Base-by-base conservation (phyloP, 2,329 filamentous ascomycete genomes). In the Pyricularia sp. region DNA sequence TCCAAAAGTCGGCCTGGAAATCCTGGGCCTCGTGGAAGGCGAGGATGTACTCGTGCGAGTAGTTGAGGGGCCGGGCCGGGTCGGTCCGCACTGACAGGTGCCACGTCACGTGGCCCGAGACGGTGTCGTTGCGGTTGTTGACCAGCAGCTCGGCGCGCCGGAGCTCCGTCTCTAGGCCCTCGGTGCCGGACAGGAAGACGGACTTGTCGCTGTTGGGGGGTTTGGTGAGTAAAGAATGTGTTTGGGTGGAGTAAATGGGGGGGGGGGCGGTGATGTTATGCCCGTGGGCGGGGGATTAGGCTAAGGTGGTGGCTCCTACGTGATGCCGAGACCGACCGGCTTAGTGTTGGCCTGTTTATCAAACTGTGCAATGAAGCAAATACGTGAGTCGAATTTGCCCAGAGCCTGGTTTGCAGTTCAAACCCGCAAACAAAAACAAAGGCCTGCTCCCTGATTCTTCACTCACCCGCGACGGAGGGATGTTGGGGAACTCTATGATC, bases 1-100 rank as follows among this genome's bases (percentile, higher is more conserved):
- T 65, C 63, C 63, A 65, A n/a, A 65, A 65, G 63, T 65, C 63
- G 63, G 63, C 63, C 63, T 65, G 63, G 26, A 10, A 65, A 28
- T 65, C 63, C 63, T 65, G 63, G 14, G 63, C 63, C 63, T 65
- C 63, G 28, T 65, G 63, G 28, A 65, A 65, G 63, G 63, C 63
- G 1, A 65, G 28, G 28, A 65, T 10, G 63, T 65, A 65, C 63
- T 65, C 63, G 63, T 65, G 63, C 28, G 17, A 31, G 63, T 65
- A 65, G 63, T 65, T 65, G 63, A 65, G 63, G 7, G 63, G 63
- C 2, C 63, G 63, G 17, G 7, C 14, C 17, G 63, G 63, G 63
- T 65, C 63, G 5, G 63, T 33, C 17, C 63, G 63, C 4, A 65
- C 1, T 4, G 63, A 65, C 2, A 65, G 26, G 63, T 65, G 63